Evolutionary conservation across 1,139 yeast species (phyloP).

Genomic region (Scheffersomyces insectosa): DNA sequence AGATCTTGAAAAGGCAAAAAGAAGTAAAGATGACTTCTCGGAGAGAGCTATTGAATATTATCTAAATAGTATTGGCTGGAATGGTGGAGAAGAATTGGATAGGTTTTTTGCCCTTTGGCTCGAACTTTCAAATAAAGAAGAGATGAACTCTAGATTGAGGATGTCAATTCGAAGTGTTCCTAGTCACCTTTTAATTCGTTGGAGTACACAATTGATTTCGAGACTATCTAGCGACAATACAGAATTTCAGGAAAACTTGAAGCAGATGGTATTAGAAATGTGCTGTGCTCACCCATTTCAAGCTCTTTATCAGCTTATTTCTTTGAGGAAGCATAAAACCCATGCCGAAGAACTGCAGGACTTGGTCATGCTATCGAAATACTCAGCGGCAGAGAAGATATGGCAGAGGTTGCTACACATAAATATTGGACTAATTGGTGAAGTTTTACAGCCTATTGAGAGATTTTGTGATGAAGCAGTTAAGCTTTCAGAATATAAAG

Average conservation of each 20-base stretch:
- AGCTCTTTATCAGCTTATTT: constrained; percentile 65
- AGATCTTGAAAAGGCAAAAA: constrained; percentile 41
- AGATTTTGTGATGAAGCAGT: constrained; percentile 53
- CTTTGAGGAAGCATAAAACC: constrained; percentile 50
- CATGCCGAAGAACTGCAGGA: constrained; percentile 28
- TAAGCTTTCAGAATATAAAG: constrained; percentile 50
- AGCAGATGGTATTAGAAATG: constrained; percentile 48
- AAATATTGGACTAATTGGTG: constrained; percentile 14
- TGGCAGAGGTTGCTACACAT: constrained; percentile 33
- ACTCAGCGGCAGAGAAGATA: constrained; percentile 50
- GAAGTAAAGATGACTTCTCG: constrained; percentile 46
- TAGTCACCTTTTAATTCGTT: constrained; percentile 62
- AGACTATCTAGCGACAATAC: constrained; percentile 53
- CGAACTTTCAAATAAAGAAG: constrained; percentile 50
- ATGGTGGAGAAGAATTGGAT: constrained; percentile 64
- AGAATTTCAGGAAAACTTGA: constrained; percentile 58
- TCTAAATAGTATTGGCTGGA: constrained; percentile 52
- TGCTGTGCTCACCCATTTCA: constrained; percentile 76
- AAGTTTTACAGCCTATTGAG: constrained; percentile 42
- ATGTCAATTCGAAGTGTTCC: constrained; percentile 47
- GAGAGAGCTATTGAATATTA: constrained; percentile 62
- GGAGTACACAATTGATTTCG: constrained; percentile 85
- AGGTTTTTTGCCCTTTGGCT: constrained; percentile 88
- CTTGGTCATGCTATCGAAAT: constrained; percentile 45
- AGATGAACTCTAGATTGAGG: constrained; percentile 35